phyloP scores from a whole-genome alignment of 140 eudicot species.

The Artemisia princeps region DNA sequence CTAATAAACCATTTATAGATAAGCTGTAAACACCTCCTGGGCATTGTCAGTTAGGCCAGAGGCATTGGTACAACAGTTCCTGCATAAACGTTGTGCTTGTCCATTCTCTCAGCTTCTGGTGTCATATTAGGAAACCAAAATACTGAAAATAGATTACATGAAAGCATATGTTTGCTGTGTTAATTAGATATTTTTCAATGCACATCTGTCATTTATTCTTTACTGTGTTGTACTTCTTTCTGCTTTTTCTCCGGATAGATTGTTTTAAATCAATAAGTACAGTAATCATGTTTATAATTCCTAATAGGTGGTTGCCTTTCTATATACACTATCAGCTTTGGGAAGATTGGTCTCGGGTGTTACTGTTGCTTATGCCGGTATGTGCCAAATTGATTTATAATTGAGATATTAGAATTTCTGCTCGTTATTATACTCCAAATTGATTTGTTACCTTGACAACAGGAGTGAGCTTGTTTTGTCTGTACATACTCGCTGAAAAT shows the following conservation, averaged over 20 bases:
- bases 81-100: conserved; percentile 7
- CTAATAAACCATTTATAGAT: not conserved
- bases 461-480: conserved; percentile 81
- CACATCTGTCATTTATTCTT: not conserved
- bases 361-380: conserved; percentile 86
- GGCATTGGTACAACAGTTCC: not conserved
- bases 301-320: conserved; percentile 59
- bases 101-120: not conserved
- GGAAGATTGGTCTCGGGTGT: conserved; percentile 84
- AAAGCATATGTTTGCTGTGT: conserved; percentile 7
- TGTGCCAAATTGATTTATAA: conserved; percentile 4
- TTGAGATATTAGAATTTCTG: not conserved
- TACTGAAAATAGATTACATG: no score
- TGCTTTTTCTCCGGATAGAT: conserved; percentile 5
- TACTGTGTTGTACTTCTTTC: not conserved
- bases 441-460: conserved; percentile 28
- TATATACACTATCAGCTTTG: conserved; percentile 68
- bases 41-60: not conserved
- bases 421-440: not conserved
- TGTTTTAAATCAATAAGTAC: not conserved
- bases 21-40: not conserved
- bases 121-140: no score
- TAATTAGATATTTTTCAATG: conserved; percentile 5
- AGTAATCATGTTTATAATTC: conserved; percentile 5
- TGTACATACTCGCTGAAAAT: conserved; percentile 58